Base-by-base conservation (phyloP, 1,284 basidiomycete species). In the Malassezia dermatis region DNA sequence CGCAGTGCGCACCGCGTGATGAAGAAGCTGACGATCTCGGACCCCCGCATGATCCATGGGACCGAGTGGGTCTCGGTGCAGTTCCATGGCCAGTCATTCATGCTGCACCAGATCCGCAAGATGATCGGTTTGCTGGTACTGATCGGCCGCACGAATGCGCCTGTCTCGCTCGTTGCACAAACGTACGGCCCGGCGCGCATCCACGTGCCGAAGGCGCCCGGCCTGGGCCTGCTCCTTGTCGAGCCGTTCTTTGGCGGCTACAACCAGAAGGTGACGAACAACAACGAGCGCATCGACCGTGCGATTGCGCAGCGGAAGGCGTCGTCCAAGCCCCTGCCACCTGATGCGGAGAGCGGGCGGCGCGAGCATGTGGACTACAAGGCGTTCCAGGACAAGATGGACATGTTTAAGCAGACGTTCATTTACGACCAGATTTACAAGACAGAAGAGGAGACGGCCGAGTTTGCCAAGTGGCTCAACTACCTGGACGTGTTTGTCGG, bases 31-130 rank as follows among this genome's bases (percentile, higher is more conserved):
- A 59, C 59, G 12, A 64, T 73, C 43, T 70, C 69, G 13, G 69
- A 69, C 5, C 66, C 69, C 3, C 60, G 81, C 4, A 84, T 93
- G 4, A 85, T 90, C 64, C 86, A 88, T 17, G 85, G 84, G 28
- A 91, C 88, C 1, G 93, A 99, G 72, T 98, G 93, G 91, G 83
- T 98, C 47, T 86, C 85, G 47, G 84, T 98, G 30, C 80, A 87
- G 62, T 85, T 96, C 70, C 89, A 96, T 69, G 94, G 93, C 0
- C 94, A 98, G 76, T 91, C 88, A 65, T 99, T 99, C 76, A 98
- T 99, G 94, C 77, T 98, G 54, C 93, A 99, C 75, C 93, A 98
- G 69, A 81, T 82, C 62, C 85, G 94, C 50, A 98, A 98, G 78
- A 99, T 99, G 94, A 89, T 96, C 77, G 83, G 86, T 1, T 80